Percentiles rank a stretch among this genome's conserved stretches.
These are phyloP conservation scores for Heliosperma pusillum DNA, from an alignment of 148 eudicot species.

Conservation along the genomic window DNA sequence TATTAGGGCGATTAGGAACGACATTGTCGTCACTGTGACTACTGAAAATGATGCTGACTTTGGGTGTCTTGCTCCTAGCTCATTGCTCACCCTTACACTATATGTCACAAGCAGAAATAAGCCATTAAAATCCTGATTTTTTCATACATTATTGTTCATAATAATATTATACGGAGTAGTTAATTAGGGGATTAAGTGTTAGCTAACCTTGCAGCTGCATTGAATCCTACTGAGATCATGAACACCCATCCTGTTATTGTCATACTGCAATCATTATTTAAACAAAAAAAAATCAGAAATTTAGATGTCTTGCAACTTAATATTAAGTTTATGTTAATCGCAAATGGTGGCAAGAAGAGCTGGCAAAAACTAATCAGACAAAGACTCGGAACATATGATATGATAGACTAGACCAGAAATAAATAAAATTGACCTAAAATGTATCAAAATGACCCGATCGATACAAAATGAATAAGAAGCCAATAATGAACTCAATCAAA, in stretches of 20 bases:
- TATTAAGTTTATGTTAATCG: background rate
- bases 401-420: background rate
- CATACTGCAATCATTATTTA: slow-evolving; percentile 32
- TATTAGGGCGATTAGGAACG: slow-evolving; percentile 32
- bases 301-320: background rate
- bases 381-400: too few species aligned
- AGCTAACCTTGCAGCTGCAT: slow-evolving; percentile 60
- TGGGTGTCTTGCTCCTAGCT: slow-evolving; percentile 55
- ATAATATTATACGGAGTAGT: too few species aligned
- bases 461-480: background rate
- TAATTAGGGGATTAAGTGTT: background rate
- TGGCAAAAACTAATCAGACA: background rate
- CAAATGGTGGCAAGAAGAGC: background rate
- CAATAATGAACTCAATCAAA: too few species aligned
- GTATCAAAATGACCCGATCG: background rate
- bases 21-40: slow-evolving; percentile 36
- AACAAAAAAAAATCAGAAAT: background rate
- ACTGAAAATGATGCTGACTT: slow-evolving; percentile 58
- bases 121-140: background rate
- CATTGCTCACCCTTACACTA: slow-evolving; percentile 69
- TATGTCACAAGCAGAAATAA: background rate
- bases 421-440: background rate
- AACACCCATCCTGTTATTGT: slow-evolving; percentile 55
- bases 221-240: slow-evolving; percentile 54
- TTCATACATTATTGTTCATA: background rate